phyloP scores from a whole-genome alignment of 441 rosid species.

The Syzygium syzygioides region DNA sequence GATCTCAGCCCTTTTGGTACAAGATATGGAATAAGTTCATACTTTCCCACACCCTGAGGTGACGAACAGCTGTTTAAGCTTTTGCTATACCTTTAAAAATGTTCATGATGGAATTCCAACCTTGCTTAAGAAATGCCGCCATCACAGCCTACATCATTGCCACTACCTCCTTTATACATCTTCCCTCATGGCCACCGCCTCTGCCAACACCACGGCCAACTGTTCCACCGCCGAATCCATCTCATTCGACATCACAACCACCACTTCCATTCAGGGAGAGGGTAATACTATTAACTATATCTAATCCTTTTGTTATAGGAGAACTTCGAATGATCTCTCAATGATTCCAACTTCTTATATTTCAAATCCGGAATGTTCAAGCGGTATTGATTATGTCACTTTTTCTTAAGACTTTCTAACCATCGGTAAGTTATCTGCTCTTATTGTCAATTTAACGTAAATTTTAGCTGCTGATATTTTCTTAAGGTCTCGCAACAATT shows the following conservation, averaged over 20 bases:
- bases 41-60: not conserved
- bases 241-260: not conserved
- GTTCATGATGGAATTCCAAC: not conserved
- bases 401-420: not conserved
- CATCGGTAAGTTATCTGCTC: not conserved
- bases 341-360: not conserved
- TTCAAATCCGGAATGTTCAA: not conserved
- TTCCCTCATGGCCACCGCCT: not conserved
- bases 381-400: not conserved
- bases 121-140: not conserved
- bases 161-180: not conserved
- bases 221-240: not conserved
- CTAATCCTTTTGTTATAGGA: not conserved
- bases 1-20: not conserved
- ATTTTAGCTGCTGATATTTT: not conserved
- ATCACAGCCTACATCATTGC: not conserved
- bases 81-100: not conserved
- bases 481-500: not conserved
- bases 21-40: not conserved
- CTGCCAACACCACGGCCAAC: not conserved
- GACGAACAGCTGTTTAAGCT: not conserved
- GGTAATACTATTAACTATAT: not conserved
- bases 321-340: not conserved
- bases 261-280: not conserved
- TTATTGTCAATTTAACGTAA: not conserved